Base-by-base conservation (phyloP, 805 yeast genomes). In the Geotrichum ghanense region DNA sequence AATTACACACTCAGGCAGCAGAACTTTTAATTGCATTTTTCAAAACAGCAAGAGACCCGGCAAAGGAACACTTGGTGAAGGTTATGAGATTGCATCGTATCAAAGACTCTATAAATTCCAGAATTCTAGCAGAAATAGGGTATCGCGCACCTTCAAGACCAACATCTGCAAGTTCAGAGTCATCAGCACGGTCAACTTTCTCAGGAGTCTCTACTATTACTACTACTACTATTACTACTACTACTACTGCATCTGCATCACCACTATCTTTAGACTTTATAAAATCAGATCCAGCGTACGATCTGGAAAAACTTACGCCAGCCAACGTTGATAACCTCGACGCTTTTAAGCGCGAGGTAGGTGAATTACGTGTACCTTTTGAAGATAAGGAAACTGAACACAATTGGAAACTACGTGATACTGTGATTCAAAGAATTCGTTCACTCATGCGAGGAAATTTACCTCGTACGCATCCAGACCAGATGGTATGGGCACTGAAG, bases 351-450 rank as follows among this genome's bases (percentile, higher is more conserved):
- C 56, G 56, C 3, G 57, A 61, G 14, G 45, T 66, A 19, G 66
- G 63, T 24, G 47, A 49, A 9, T 55, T 67, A 62, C 26, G 49
- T 6, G 49, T 60, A 0, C 53, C 60, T 21, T 88, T 90, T 55
- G 74, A 70, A 6, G 83, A 81, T 3, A 70, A 81, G 56, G 98
- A 92, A 61, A 83, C 95, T 0, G 98, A 92, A 58, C 72, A 73
- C 49, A 92, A 92, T 59, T 92, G 98, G 98, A 64, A 69, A 20
- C 54, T 56, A 0, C 72, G 98, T 57, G 95, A 89, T 55, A 71
- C 73, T 45, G 67, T 68, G 44, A 73, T 87, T 2, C 56, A 73
- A 1, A 71, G 70, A 43, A 56, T 87, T 26, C 71, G 96, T 48
- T 68, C 74, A 1, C 63, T 82, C 3, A 51, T 85, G 2, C 63